phyloP scores from a whole-genome alignment of 768 basidiomycete species.

The Artomyces pyxidatus region DNA sequence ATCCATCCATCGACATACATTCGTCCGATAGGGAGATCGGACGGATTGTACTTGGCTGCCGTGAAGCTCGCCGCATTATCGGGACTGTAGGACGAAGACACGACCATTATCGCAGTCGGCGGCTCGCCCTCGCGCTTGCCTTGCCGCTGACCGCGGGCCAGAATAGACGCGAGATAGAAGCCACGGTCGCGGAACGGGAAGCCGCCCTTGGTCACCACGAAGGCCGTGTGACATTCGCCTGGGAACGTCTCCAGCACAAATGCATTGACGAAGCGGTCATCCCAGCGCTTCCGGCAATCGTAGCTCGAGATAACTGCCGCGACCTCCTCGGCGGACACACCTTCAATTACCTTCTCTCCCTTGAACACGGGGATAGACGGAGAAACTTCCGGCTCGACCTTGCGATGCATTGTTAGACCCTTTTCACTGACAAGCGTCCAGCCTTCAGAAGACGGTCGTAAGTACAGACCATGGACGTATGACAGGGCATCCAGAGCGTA shows the following conservation, averaged over 20 bases:
- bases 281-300: conserved; percentile 76
- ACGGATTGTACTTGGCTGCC: conserved; percentile 67
- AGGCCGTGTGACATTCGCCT: conserved; percentile 48
- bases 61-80: conserved; percentile 51
- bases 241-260: conserved; percentile 71
- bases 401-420: conserved; percentile 67
- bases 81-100: conserved; percentile 74
- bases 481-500: conserved; percentile 76
- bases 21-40: conserved; percentile 65
- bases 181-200: conserved; percentile 91
- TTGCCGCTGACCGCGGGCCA: conserved; percentile 41
- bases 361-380: conserved; percentile 76
- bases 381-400: conserved; percentile 70
- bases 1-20: conserved; percentile 92
- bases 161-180: conserved; percentile 71
- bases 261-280: conserved; percentile 73
- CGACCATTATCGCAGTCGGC: conserved; percentile 66
- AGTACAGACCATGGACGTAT: conserved; percentile 70
- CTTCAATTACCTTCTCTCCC: conserved; percentile 87
- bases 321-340: conserved; percentile 88
- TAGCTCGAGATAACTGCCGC: conserved; percentile 62
- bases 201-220: conserved; percentile 63
- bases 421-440: conserved; percentile 79
- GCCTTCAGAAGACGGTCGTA: conserved; percentile 40
- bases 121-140: conserved; percentile 31